These are phyloP conservation scores for Candida suzukii DNA, from an alignment of 805 yeast genomes.

Conservation along the genomic window DNA sequence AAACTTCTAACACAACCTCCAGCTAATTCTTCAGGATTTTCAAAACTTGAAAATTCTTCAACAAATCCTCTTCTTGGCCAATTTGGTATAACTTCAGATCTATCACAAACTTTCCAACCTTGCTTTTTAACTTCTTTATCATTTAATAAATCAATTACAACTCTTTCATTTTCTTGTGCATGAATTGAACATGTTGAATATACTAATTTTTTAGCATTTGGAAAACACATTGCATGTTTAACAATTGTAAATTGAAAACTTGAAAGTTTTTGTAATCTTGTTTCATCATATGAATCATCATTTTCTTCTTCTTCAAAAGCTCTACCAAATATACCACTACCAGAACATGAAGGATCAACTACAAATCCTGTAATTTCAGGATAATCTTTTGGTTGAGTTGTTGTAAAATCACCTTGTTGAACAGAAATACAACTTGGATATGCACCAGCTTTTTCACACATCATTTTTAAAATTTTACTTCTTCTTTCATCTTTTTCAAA, in stretches of 20 bases:
- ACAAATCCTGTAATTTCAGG: constrained; percentile 68
- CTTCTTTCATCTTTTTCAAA: constrained; percentile 81
- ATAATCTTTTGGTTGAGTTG: constrained; percentile 49
- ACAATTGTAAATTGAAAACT: constrained; percentile 85
- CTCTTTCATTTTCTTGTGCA: constrained; percentile 89
- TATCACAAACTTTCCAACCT: constrained; percentile 70
- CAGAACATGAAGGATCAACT: constrained; percentile 97
- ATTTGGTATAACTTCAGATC: constrained; percentile 60
- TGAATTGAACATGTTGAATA: constrained; percentile 96
- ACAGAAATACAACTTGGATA: constrained; percentile 31
- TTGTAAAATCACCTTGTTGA: constrained; percentile 54
- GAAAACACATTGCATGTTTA: constrained; percentile 81
- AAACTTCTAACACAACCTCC: constrained; percentile 82
- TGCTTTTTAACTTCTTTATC: constrained; percentile 54
- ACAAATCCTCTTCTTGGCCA: constrained; percentile 86
- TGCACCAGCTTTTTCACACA: constrained; percentile 78
- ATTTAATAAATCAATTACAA: constrained; percentile 68
- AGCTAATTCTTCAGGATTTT: constrained; percentile 50
- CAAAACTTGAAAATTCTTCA: constrained; percentile 54
- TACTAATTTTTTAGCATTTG: constrained; percentile 68
- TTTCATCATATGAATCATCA: constrained; percentile 30
- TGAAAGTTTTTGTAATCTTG: constrained; percentile 65
- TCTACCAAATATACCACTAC: constrained; percentile 95
- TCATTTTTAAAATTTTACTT: constrained; percentile 59
- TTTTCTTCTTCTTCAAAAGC: constrained; percentile 55